Evolutionary conservation across 371 early-diverging fungal genomes (phyloP), one percentile per base, ranked within the genome.

Genomic region (Haplosporangium sp.): DNA sequence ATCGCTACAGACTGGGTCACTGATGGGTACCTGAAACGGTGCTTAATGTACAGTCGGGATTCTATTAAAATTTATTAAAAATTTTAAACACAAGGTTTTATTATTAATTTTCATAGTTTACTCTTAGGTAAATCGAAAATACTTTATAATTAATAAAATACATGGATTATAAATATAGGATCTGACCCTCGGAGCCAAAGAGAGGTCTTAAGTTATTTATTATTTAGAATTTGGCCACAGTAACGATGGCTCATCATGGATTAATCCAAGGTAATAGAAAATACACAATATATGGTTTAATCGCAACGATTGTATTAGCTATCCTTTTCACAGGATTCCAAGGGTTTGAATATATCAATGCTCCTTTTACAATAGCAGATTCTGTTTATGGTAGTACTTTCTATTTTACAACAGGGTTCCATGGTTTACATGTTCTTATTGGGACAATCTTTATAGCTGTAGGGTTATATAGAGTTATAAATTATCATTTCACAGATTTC

Each of bases 281-380:
- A 81, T 70, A 61, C 38, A 65, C 71, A 60, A 74, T 81, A 40
- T 74, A 69, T 67, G 74, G 81, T 35, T 50, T 71, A 63, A 56
- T 81, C 35, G 69, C 72, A 50, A 81, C 75, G 63, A 73, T 81
- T 44, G 47, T 68, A 38, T 71, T 79, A 71, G 81, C 81, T 59
- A 61, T 69, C n/a, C 61, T 79, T 60, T 81, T 81, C 57, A 74
- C 74, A 64, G 81, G 68, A 45, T 74, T 72, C 71, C 81, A 81
- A 81, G 75, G 60, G 61, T 81, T 71, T 66, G 81, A 81, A 60
- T 81, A 81, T 69, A 48, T 67, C 63, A 71, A 75, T 69, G 72
- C 72, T 65, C 72, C 75, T 63, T 82, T 75, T 35, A 82, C 72
- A 52, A 74, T 82, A n/a, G 65, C 66, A 67, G 72, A 82, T 74